Base-by-base conservation (phyloP, 129 eudicot species). In the Lactuca sativa region DNA sequence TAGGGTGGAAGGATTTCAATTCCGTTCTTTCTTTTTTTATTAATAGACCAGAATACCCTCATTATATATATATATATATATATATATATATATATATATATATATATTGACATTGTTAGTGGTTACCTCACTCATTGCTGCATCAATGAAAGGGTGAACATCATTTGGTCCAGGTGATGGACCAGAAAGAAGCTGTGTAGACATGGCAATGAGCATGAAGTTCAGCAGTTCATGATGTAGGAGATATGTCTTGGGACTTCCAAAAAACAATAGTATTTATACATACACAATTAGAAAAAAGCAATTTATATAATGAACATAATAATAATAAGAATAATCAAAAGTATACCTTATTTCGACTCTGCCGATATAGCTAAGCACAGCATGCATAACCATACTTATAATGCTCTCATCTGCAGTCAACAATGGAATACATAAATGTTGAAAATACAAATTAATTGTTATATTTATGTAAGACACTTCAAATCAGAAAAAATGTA, bases 141-240 rank as follows among this genome's bases (percentile, higher is more conserved):
- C 97, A 81, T 87, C 90, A 36, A 82, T 68, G 69, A 93, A 90
- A 34, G 99, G 99, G 73, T 93, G 92, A 70, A 67, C 74, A 80
- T 90, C 99, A 77, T 82, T 74, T 49, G 87, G 92, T 53, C 92
- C 92, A 34, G 97, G 95, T 17, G 95, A 83, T 75, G 98, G 92
- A 76, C 90, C 98, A 62, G 92, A 83, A 72, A 87, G 90, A 80
- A 93, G 95, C 84, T 93, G 99, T 76, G 95, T 93, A 44, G 99
- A 89, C 90, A 87, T 85, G 81, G 95, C 84, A 58, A 93, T 80
- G 71, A 93, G 87, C 90, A 87, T 82, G 84, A 93, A 93, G 82
- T 90, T 82, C 72, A 89, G 95, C 71, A 93, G 89, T 74, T 90
- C 99, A 51, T 81, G 85, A 80, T 93, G 99, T 58, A 93, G 85